Conservation (phyloP, 2,329 filamentous ascomycete species). For the Pestalotiopsis sp. region DNA sequence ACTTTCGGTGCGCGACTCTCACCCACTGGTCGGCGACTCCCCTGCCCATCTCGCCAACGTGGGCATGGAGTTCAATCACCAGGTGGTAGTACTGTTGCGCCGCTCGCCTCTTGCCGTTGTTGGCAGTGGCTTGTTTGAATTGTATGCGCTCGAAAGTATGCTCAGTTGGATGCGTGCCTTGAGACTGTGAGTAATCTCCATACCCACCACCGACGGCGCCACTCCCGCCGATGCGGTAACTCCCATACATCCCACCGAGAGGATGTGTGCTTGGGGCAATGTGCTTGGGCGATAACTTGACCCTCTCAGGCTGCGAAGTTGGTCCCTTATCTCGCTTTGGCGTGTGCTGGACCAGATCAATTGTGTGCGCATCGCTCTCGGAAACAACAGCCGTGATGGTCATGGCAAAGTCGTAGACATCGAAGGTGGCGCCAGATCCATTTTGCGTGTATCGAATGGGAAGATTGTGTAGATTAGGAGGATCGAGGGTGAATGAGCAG, state of each 20-base stretch:
- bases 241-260: slow-evolving; percentile 44
- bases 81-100: slow-evolving; percentile 93
- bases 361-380: slow-evolving; percentile 72
- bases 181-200: slow-evolving; percentile 36
- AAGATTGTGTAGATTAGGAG: slow-evolving; percentile 49
- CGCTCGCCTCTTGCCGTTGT: slow-evolving; percentile 88
- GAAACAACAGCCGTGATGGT: slow-evolving; percentile 83
- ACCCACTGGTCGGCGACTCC: slow-evolving; percentile 59
- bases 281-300: slow-evolving; percentile 68
- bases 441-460: slow-evolving; percentile 47
- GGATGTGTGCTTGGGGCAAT: slow-evolving; percentile 52
- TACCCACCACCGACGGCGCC: slow-evolving; percentile 37
- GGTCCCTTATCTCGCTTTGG: slow-evolving; percentile 90
- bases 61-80: slow-evolving; percentile 81
- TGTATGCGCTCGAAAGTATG: slow-evolving; percentile 85
- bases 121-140: slow-evolving; percentile 91
- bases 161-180: slow-evolving; percentile 48
- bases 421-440: slow-evolving; percentile 58
- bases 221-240: slow-evolving; percentile 34
- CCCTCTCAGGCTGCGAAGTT: slow-evolving; percentile 71
- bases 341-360: slow-evolving; percentile 88
- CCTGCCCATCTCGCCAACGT: slow-evolving; percentile 66
- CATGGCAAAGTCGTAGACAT: slow-evolving; percentile 78
- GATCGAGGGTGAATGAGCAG: slow-evolving; percentile 74
- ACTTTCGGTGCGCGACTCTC: slow-evolving; percentile 72